These are phyloP conservation scores for Centrapalus pauciflorus DNA, from an alignment of 129 eudicot genomes.

Conservation along the genomic window DNA sequence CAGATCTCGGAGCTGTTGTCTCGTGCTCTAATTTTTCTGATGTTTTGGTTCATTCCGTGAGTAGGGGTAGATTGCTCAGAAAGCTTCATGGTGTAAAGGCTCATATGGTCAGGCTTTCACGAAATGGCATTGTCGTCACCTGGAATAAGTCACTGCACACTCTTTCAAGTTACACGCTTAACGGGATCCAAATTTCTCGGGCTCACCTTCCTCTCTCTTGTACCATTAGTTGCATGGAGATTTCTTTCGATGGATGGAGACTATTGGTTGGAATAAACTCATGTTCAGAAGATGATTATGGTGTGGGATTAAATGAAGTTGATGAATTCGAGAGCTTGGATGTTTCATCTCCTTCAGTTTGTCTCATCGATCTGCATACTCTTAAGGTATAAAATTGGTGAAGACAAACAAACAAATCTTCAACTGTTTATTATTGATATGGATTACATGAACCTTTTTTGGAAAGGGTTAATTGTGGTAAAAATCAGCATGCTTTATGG, in stretches of 20 bases:
- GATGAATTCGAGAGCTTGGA: slow-evolving; percentile 35
- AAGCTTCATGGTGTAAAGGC: slow-evolving; percentile 69
- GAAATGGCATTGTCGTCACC: slow-evolving; percentile 53
- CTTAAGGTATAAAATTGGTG: slow-evolving; percentile 45
- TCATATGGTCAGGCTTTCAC: slow-evolving; percentile 60
- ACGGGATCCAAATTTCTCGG: slow-evolving; percentile 56
- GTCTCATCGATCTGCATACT: slow-evolving; percentile 68
- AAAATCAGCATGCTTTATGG: no score
- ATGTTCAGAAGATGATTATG: slow-evolving; percentile 31
- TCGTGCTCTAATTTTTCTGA: slow-evolving; percentile 76
- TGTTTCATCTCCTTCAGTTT: slow-evolving; percentile 61
- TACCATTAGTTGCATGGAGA: slow-evolving; percentile 70
- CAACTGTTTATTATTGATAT: no score
- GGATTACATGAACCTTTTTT: no score
- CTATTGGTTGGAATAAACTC: slow-evolving; percentile 68
- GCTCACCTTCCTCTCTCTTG: slow-evolving; percentile 51
- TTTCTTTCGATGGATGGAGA: slow-evolving; percentile 66
- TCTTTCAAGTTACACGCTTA: slow-evolving; percentile 62
- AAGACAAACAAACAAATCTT: no score
- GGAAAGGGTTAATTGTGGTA: no score
- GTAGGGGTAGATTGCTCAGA: slow-evolving; percentile 70
- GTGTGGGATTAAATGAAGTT: slow-evolving; percentile 9
- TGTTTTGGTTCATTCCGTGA: slow-evolving; percentile 70
- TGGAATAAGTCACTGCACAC: slow-evolving; percentile 51
- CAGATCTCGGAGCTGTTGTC: slow-evolving; percentile 80